These are phyloP conservation scores for Purpureocillium takamizusanense DNA, from an alignment of 2,329 filamentous ascomycete genomes.

Conservation along the genomic window DNA sequence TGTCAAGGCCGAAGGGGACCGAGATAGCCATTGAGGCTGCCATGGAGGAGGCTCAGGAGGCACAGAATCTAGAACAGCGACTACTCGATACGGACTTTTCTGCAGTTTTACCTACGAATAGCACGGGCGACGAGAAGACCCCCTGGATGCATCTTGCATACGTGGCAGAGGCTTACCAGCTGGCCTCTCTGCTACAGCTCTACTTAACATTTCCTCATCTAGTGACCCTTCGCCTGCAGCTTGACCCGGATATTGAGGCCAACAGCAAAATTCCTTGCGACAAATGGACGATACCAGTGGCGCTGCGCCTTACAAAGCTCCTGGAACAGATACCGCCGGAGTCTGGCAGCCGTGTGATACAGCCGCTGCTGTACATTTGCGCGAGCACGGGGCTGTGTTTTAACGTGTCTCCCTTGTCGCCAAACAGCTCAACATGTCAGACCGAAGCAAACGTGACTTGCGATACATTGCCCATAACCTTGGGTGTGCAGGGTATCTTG, in stretches of 20 bases:
- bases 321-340: constrained; percentile 23
- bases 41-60: constrained; percentile 21
- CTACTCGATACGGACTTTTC: constrained; percentile 21
- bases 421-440: no score
- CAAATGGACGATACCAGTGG: constrained; percentile 25
- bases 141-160: constrained; percentile 20
- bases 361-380: constrained; percentile 26
- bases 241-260: constrained; percentile 1
- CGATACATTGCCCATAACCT: not conserved
- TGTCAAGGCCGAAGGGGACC: not conserved
- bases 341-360: constrained; percentile 26
- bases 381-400: constrained; percentile 24
- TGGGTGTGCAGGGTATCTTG: not conserved
- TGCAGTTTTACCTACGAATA: constrained; percentile 9
- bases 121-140: constrained; percentile 18
- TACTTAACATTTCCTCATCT: constrained; percentile 29
- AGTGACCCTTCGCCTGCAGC: constrained; percentile 18
- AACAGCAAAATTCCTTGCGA: constrained; percentile 20
- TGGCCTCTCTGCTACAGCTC: constrained; percentile 26
- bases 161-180: constrained; percentile 27
- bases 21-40: constrained; percentile 1
- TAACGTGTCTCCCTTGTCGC: constrained; percentile 4
- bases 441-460: no score
- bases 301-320: constrained; percentile 20
- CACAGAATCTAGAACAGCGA: constrained; percentile 23